phyloP scores from a whole-genome alignment of 2,329 filamentous ascomycete species.

The Epichloe hybrida region DNA sequence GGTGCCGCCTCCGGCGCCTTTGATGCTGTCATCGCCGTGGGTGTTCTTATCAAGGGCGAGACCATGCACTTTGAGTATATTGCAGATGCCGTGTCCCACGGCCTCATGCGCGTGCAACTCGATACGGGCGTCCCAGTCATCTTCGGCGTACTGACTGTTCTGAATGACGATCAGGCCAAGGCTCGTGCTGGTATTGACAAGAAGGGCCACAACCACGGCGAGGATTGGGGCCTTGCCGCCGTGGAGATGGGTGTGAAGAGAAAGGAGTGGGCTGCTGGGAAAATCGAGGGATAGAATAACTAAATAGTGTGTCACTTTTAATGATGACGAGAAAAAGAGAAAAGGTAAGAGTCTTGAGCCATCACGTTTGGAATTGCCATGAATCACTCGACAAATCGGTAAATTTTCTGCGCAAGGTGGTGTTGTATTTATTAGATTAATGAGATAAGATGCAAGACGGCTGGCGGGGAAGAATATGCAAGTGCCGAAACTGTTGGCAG shows the following conservation, averaged over 20 bases:
- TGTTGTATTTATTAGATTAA: constrained; percentile 1
- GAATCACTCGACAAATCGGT: no score
- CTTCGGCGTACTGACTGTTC: constrained; percentile 80
- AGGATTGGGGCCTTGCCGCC: constrained; percentile 89
- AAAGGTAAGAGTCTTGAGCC: background rate
- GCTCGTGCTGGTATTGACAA: constrained; percentile 64
- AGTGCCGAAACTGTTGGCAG: no score
- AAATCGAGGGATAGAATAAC: constrained; percentile 28
- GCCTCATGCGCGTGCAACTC: constrained; percentile 86
- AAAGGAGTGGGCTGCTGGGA: constrained; percentile 66
- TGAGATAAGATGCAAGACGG: background rate
- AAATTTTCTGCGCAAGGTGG: no score
- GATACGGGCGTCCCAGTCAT: constrained; percentile 82
- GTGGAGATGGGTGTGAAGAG: constrained; percentile 90
- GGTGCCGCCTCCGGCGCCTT: constrained; percentile 49
- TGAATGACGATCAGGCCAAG: constrained; percentile 78
- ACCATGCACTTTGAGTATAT: constrained; percentile 99
- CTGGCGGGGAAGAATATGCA: no score
- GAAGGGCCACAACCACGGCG: constrained; percentile 76
- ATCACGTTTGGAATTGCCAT: background rate
- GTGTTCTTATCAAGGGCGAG: constrained; percentile 94
- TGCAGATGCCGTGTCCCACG: constrained; percentile 76
- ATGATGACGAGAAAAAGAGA: background rate
- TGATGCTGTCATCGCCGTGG: constrained; percentile 88
- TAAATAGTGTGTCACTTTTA: no score